Percentiles rank a stretch among this genome's conserved stretches.
Conservation (phyloP, 768 basidiomycete species). For the Gloeopeniophorella convolvens region DNA sequence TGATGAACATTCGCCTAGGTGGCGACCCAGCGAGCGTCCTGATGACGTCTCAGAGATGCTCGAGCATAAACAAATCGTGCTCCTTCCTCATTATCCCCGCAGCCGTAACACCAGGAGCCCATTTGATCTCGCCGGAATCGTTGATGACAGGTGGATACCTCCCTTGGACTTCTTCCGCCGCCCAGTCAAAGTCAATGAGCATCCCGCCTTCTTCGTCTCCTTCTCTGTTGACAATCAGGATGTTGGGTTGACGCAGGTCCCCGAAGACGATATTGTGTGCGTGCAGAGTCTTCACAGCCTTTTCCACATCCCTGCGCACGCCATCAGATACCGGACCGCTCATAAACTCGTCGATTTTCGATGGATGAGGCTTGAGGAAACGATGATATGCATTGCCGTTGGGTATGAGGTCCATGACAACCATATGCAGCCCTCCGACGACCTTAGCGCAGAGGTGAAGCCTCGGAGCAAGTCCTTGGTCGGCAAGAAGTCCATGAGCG, state of each 20-base stretch:
- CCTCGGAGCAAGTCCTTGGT: slow-evolving; percentile 3
- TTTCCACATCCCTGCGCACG: slow-evolving; percentile 2
- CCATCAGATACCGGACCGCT: neutral
- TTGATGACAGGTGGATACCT: slow-evolving; percentile 7
- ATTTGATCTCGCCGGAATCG: neutral
- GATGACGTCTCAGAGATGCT: no score
- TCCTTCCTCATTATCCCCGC: slow-evolving; percentile 8
- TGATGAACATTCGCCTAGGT: no score
- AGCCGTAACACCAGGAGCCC: neutral
- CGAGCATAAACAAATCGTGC: slow-evolving; percentile 9
- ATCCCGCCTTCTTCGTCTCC: neutral
- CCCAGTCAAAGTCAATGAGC: slow-evolving; percentile 20
- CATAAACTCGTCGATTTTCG: neutral
- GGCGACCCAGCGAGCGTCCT: no score
- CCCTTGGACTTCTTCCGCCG: neutral
- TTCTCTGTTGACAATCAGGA: neutral
- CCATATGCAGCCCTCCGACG: slow-evolving; percentile 13
- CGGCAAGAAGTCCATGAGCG: slow-evolving; percentile 12
- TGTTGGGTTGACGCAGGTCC: slow-evolving; percentile 14
- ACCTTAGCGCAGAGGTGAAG: slow-evolving; percentile 9
- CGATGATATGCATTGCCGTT: neutral
- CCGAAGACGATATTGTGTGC: slow-evolving; percentile 11
- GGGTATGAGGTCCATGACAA: slow-evolving; percentile 19
- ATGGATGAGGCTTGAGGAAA: neutral
- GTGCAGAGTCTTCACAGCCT: slow-evolving; percentile 13